Evolutionary conservation across 2,329 filamentous ascomycete species (phyloP).

Genomic region (Calonectria pseudoturangicola): DNA sequence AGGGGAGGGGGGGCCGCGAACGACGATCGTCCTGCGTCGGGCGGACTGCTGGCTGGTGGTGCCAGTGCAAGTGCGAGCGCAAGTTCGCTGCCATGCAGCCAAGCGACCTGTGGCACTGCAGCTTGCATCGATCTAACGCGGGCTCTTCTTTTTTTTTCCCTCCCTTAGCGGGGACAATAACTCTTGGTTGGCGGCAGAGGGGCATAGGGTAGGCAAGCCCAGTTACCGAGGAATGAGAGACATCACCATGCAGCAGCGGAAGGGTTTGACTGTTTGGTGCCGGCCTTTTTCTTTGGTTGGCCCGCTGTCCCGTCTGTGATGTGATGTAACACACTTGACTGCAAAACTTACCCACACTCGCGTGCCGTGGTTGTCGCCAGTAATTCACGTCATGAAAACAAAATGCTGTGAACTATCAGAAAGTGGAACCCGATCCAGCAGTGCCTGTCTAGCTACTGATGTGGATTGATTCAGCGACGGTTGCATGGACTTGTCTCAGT

Average conservation of each 20-base stretch:
- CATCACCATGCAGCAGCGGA: background rate
- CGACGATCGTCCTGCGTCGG: constrained; percentile 21
- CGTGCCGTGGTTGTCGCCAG: constrained; percentile 6
- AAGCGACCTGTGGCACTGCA: constrained; percentile 14
- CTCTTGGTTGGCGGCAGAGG: background rate
- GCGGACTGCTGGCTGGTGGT: background rate
- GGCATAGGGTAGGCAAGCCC: constrained; percentile 12
- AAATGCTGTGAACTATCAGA: background rate
- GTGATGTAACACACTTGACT: constrained; percentile 21
- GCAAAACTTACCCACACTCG: background rate
- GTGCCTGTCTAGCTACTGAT: constrained; percentile 24
- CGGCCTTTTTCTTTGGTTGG: constrained; percentile 7
- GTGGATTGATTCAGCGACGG: constrained; percentile 10
- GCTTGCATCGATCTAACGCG: background rate
- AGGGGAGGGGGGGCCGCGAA: constrained; percentile 6
- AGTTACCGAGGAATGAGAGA: background rate
- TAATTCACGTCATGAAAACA: background rate
- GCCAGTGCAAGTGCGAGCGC: constrained; percentile 3
- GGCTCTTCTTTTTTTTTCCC: background rate
- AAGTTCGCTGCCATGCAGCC: constrained; percentile 19
- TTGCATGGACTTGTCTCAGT: constrained; percentile 11
- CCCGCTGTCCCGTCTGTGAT: background rate
- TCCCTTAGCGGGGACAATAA: background rate
- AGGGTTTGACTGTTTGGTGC: constrained; percentile 15
- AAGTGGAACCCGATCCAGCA: constrained; percentile 24